Evolutionary conservation across 805 yeast genomes (phyloP), one percentile per base, ranked within the genome.

Genomic region (Saturnispora gosingensis): DNA sequence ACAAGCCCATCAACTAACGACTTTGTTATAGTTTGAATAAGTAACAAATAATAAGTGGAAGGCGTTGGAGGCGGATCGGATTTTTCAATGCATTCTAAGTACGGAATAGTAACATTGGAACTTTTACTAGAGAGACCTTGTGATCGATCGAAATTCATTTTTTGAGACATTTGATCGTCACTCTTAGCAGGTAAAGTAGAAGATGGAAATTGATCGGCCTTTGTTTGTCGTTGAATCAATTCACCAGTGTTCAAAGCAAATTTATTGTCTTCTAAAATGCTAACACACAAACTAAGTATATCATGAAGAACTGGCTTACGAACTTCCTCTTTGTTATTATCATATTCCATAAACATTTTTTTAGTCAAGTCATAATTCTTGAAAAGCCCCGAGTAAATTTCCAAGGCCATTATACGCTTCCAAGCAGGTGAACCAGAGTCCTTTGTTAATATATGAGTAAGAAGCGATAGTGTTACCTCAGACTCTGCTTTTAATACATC

Each of bases 11-110:
- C 95, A 4, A 88, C 74, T 20, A 83, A 69, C 2, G 76, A 64
- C 47, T 74, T 73, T 2, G 82, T 58, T 36, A 83, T 73, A 15
- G 72, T 71, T 46, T 82, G 68, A 0, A 85, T 73, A 34, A 91
- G 71, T 62, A 72, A 78, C 47, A 78, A 69, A 1, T 80, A 65
- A 53, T 93, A 90, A 0, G 83, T 75, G 5, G 71, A 71, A 2
- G 93, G 86, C 2, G 75, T 68, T 1, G 71, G 60, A 0, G 97
- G 97, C 0, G 96, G 82, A 27, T 86, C 95, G 0, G 70, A 58
- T 60, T 89, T 89, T 62, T 91, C 98, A 24, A 93, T 72, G 49
- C 83, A 77, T 51, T 91, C 97, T 30, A 90, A 71, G 52, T 81
- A 75, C 13, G 81, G 69, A 0, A 82, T 72, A 57, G 80, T 78